phyloP scores from a whole-genome alignment of 805 yeast genomes.

The Zygoascus biomembranicola region DNA sequence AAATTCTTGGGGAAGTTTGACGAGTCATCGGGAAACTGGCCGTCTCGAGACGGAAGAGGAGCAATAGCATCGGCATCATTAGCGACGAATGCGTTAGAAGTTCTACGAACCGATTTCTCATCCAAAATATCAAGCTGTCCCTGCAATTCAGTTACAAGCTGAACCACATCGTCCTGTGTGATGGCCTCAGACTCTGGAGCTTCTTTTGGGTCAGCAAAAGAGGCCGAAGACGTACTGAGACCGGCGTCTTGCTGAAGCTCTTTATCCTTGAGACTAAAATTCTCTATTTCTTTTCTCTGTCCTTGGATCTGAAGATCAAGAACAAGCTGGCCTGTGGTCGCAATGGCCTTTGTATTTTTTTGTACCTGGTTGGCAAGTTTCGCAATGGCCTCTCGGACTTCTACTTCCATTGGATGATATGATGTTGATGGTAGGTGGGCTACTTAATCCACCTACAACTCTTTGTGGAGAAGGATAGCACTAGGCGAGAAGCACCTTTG shows the following conservation, averaged over 20 bases:
- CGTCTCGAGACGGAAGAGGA: slow-evolving; percentile 71
- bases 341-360: slow-evolving; percentile 57
- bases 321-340: slow-evolving; percentile 74
- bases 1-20: slow-evolving; percentile 50
- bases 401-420: not conserved
- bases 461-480: no score
- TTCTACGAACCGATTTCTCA: slow-evolving; percentile 65
- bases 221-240: not conserved
- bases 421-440: no score
- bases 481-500: no score
- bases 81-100: slow-evolving; percentile 49
- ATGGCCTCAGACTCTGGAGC: slow-evolving; percentile 38
- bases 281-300: slow-evolving; percentile 35
- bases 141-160: slow-evolving; percentile 82
- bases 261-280: slow-evolving; percentile 14
- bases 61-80: slow-evolving; percentile 42
- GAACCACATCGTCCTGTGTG: slow-evolving; percentile 77
- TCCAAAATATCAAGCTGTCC: slow-evolving; percentile 73
- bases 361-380: slow-evolving; percentile 37
- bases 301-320: slow-evolving; percentile 55
- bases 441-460: no score
- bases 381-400: slow-evolving; percentile 7
- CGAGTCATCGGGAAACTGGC: slow-evolving; percentile 45
- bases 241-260: slow-evolving; percentile 10
- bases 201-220: slow-evolving; percentile 6